Conservation (phyloP, 805 yeast genomes). For the Candida ascalaphidarum region DNA sequence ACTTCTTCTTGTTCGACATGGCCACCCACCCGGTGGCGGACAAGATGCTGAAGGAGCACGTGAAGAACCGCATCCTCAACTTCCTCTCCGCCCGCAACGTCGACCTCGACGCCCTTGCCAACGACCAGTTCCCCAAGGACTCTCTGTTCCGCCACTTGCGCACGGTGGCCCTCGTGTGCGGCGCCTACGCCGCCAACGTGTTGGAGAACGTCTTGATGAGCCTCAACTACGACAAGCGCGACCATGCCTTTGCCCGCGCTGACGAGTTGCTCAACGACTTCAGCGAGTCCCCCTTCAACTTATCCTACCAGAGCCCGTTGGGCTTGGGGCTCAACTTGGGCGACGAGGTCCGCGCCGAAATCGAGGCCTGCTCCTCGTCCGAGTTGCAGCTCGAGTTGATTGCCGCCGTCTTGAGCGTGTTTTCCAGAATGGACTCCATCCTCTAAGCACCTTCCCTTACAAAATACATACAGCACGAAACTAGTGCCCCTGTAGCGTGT, state of each 20-base stretch:
- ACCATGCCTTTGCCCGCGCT: conserved; percentile 87
- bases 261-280: conserved; percentile 81
- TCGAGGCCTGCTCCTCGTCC: conserved; percentile 37
- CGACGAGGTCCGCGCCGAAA: conserved; percentile 44
- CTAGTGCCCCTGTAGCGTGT: too few species aligned
- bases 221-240: conserved; percentile 80
- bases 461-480: too few species aligned
- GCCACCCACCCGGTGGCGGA: conserved; percentile 97
- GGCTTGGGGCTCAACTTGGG: conserved; percentile 70
- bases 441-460: conserved; percentile 30
- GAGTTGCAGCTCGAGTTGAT: conserved; percentile 78
- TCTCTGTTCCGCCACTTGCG: conserved; percentile 67
- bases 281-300: conserved; percentile 75
- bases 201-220: conserved; percentile 78
- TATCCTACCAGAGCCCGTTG: conserved; percentile 40
- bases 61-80: conserved; percentile 63
- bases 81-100: conserved; percentile 68
- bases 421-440: conserved; percentile 86
- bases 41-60: conserved; percentile 71
- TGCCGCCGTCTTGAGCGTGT: conserved; percentile 87
- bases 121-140: conserved; percentile 58
- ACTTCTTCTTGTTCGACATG: conserved; percentile 93
- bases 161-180: conserved; percentile 74
- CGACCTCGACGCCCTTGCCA: conserved; percentile 34
- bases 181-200: conserved; percentile 93